phyloP scores from a whole-genome alignment of 2,329 filamentous ascomycete genomes.

The Trichoderma simmonsii region DNA sequence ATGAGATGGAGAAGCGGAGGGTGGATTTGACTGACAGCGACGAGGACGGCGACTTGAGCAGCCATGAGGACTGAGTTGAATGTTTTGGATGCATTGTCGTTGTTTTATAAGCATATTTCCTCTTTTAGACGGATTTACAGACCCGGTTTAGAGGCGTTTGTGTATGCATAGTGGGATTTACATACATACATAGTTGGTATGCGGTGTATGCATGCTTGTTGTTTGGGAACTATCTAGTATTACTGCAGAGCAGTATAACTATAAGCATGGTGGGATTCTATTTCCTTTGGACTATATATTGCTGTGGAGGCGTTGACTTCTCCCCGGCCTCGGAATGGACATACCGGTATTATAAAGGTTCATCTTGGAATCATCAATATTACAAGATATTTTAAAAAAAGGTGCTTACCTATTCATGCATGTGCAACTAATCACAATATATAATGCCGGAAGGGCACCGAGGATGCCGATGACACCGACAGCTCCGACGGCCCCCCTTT shows the following conservation, averaged over 20 bases:
- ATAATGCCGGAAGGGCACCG: neutral
- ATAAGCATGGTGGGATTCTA: neutral
- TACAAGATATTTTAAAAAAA: neutral
- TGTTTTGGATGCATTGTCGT: neutral
- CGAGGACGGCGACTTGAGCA: slow-evolving; percentile 42
- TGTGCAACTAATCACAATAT: neutral
- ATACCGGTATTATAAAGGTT: neutral
- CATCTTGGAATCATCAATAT: neutral
- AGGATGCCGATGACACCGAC: neutral
- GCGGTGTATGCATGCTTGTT: neutral
- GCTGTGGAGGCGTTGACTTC: neutral
- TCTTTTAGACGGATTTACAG: neutral
- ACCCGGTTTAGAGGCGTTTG: slow-evolving; percentile 11
- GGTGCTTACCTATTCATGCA: neutral
- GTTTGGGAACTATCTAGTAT: neutral
- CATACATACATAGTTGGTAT: neutral
- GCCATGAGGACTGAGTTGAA: slow-evolving; percentile 28
- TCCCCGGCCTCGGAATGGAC: neutral
- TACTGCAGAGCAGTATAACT: neutral
- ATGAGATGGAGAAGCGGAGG: slow-evolving; percentile 58
- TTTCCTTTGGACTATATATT: neutral
- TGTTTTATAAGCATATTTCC: neutral
- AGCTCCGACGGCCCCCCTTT: neutral
- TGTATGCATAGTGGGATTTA: neutral
- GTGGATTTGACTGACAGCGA: slow-evolving; percentile 47